Base-by-base conservation (phyloP, 805 yeast species). In the Starmerella apicola region DNA sequence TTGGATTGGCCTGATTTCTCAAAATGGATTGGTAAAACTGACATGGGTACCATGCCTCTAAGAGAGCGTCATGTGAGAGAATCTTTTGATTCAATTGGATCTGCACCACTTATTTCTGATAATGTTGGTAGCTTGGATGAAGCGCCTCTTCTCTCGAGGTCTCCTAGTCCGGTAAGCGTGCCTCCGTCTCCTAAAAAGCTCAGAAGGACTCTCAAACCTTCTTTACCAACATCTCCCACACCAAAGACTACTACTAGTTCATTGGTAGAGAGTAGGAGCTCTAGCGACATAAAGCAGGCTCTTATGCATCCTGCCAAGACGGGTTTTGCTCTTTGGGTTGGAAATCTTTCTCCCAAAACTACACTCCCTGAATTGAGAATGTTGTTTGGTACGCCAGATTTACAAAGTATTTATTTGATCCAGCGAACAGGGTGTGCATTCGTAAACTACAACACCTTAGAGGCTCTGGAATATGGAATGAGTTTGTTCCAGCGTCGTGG, bases 241-340 rank as follows among this genome's bases (percentile, higher is more conserved):
- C 6, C 13, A 34, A 13, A 7, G 23, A 34, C 36, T 18, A 30
- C 38, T 38, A 38, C 16, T 18, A n/a, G n/a, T n/a, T n/a, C n/a
- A n/a, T n/a, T n/a, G n/a, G n/a, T n/a, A n/a, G n/a, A n/a, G n/a
- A n/a, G n/a, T n/a, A n/a, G n/a, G n/a, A n/a, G n/a, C n/a, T n/a
- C n/a, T n/a, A n/a, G n/a, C n/a, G n/a, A n/a, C n/a, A n/a, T n/a
- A n/a, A n/a, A n/a, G n/a, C n/a, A n/a, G n/a, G n/a, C n/a, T n/a
- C 31, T 20, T 8, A 10, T 41, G 27, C 51, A 48, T 19, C 63
- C 64, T 2, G 60, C 58, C 5, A 61, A 54, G 28, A 48, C 60
- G 9, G 63, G 61, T 12, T 59, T 51, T 38, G 65, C 70, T 1
- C 68, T 65, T 38, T 73, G 76, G 59, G 78, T 61, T 8, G 68